Evolutionary conservation across 2,329 filamentous ascomycete genomes (phyloP).

Genomic region (Calonectria henricotiae): DNA sequence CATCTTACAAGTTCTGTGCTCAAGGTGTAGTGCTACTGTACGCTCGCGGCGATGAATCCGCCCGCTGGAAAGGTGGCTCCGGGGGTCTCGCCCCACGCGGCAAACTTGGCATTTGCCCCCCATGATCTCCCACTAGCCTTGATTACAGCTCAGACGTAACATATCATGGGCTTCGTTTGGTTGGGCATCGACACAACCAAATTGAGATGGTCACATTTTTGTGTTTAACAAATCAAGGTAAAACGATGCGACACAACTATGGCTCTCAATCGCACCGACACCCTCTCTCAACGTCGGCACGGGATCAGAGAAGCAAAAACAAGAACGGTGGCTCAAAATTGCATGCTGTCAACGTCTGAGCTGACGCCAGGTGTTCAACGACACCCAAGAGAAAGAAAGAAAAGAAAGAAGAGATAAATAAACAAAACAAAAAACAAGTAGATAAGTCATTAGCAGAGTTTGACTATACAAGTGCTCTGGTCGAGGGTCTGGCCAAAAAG

Average conservation of each 20-base stretch:
- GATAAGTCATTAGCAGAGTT: not conserved
- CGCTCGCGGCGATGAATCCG: not conserved
- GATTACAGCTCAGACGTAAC: conserved; percentile 11
- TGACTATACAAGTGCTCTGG: not conserved
- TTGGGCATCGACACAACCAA: conserved; percentile 20
- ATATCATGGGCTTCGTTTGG: conserved; percentile 13
- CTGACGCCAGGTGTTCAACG: conserved; percentile 4
- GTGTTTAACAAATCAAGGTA: conserved; percentile 25
- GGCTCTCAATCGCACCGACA: not conserved
- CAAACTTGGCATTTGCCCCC: conserved; percentile 10
- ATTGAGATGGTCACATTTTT: conserved; percentile 17
- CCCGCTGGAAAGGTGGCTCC: conserved; percentile 1
- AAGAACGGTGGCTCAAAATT: not conserved
- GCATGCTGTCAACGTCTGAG: conserved; percentile 2
- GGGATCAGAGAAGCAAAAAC: conserved; percentile 12
- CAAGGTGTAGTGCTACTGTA: not conserved
- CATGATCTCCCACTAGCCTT: conserved; percentile 25
- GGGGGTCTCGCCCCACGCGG: not conserved
- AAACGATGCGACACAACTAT: conserved; percentile 17
- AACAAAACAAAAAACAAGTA: not conserved
- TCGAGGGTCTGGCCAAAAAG: conserved; percentile 4
- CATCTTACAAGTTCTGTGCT: not conserved
- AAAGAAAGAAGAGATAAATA: too few species aligned
- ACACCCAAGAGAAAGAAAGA: not conserved
- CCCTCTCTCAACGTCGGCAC: not conserved